Evolutionary conservation across 192 early-diverging fungal genomes (phyloP), one percentile per base, ranked within the genome.

Genomic region (Coemansia sp.): DNA sequence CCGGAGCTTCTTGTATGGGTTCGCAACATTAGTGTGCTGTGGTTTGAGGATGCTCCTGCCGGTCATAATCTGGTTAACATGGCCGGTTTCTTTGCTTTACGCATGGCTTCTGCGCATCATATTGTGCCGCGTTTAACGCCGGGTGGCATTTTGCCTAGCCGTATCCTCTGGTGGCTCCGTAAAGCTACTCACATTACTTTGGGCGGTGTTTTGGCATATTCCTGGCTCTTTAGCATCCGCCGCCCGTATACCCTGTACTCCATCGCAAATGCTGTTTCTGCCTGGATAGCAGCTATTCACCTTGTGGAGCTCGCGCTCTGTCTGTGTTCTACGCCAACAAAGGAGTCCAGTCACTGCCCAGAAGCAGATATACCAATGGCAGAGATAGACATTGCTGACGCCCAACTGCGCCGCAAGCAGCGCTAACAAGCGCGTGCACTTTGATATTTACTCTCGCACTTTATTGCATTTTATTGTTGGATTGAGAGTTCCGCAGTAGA

Each of bases 1-100:
- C 89, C 91, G 0, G 88, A 89, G 54, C 74, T 93, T 8, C 78
- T 91, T 58, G 89, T 93, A 5, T 93, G 91, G 91, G 87, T 90
- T 57, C 79, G 89, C 24, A 93, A 93, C 60, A 63, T 93, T 32
- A 85, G 88, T 19, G 91, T 93, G 8, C 69, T 88, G 59, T 93
- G 91, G 91, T 89, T 87, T 61, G 91, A 87, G 25, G 89, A 90
- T 12, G 89, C 90, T 14, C 87, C 91, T 16, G 91, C 89, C 2
- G 89, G 90, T 55, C 89, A 93, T 62, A 87, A 68, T 56, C 38
- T 68, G 38, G 49, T 62, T 2, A 68, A 67, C 47, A 72, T 74
- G 62, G 63, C 55, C 19, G 71, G 67, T 21, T 83, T 76, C 58
- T 84, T 78, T 70, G 60, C 70, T 18, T 52, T 76, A 28, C 56